These are phyloP conservation scores for Gossypium schwendimanii DNA, from an alignment of 441 rosid genomes.

Conservation along the genomic window DNA sequence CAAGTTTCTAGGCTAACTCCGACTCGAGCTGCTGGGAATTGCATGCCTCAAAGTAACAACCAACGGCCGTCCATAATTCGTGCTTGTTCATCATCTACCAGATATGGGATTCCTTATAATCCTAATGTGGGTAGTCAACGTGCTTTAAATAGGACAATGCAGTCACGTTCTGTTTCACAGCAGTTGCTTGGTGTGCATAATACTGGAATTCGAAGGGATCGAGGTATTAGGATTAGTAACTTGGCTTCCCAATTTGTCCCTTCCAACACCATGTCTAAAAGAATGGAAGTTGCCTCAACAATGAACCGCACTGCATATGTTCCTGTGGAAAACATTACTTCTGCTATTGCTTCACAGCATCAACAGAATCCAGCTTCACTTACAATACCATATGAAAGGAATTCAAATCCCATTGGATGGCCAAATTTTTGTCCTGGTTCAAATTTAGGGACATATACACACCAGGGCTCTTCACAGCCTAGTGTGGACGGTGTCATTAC, in stretches of 20 bases:
- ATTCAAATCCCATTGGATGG: conserved; percentile 18
- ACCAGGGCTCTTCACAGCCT: conserved; percentile 17
- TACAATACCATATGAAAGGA: conserved; percentile 18
- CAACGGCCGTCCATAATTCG: conserved; percentile 19
- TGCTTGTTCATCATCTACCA: conserved; percentile 37
- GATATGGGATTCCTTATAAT: conserved; percentile 19
- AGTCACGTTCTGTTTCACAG: conserved; percentile 14
- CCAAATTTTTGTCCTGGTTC: conserved; percentile 16
- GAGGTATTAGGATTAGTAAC: conserved; percentile 19
- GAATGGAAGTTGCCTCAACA: conserved; percentile 12
- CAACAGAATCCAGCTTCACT: conserved; percentile 14
- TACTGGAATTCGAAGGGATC: conserved; percentile 27
- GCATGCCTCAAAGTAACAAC: conserved; percentile 14
- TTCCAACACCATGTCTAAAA: conserved; percentile 23
- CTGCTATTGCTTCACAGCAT: conserved; percentile 20
- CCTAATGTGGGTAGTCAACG: conserved; percentile 22
- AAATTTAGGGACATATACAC: conserved; percentile 13
- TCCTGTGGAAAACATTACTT: conserved; percentile 21
- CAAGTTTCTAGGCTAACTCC: conserved; percentile 11
- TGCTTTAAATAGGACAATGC: conserved; percentile 17
- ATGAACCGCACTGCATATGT: conserved; percentile 18
- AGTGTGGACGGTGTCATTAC: neutral
- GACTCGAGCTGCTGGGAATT: conserved; percentile 1
- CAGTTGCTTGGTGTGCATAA: conserved; percentile 23
- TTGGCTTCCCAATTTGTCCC: conserved; percentile 22